A percentile compares a stretch with the other conserved stretches of the same genome.
Evolutionary conservation across 352 stramenopile genomes (phyloP).

Genomic region (Pythium aristosporum): DNA sequence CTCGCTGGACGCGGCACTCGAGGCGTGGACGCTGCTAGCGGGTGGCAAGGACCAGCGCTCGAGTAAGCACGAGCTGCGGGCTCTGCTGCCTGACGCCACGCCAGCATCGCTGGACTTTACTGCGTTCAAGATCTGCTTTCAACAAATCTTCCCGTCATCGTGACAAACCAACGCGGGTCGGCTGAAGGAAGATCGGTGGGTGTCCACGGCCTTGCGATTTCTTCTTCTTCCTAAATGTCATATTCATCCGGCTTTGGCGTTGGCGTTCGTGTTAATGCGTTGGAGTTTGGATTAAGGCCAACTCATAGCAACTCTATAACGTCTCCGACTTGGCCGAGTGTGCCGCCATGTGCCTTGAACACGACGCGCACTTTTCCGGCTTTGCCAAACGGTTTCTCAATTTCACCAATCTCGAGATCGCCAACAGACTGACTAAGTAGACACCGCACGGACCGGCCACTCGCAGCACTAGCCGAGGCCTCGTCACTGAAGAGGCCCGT

Average conservation of each 20-base stretch:
- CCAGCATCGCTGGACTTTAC: slow-evolving; percentile 14
- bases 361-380: slow-evolving; percentile 67
- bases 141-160: not conserved
- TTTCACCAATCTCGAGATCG: slow-evolving; percentile 36
- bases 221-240: too few species aligned
- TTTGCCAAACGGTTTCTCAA: slow-evolving; percentile 79
- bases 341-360: slow-evolving; percentile 47
- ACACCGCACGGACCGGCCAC: slow-evolving; percentile 30
- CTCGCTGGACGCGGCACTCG: slow-evolving; percentile 7
- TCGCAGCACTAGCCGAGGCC: slow-evolving; percentile 35
- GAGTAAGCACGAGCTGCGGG: not conserved
- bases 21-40: slow-evolving; percentile 28
- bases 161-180: not conserved
- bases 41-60: not conserved
- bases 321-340: slow-evolving; percentile 44
- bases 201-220: too few species aligned
- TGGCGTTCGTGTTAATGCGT: too few species aligned
- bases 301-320: slow-evolving; percentile 29
- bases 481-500: slow-evolving; percentile 53
- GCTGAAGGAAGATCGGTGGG: too few species aligned
- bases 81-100: not conserved
- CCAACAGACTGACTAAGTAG: slow-evolving; percentile 6
- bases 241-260: too few species aligned
- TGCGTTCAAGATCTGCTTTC: slow-evolving; percentile 17
- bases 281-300: not conserved